These are phyloP conservation scores for Nissolia schottii DNA, from an alignment of 306 rosid species.

Conservation along the genomic window DNA sequence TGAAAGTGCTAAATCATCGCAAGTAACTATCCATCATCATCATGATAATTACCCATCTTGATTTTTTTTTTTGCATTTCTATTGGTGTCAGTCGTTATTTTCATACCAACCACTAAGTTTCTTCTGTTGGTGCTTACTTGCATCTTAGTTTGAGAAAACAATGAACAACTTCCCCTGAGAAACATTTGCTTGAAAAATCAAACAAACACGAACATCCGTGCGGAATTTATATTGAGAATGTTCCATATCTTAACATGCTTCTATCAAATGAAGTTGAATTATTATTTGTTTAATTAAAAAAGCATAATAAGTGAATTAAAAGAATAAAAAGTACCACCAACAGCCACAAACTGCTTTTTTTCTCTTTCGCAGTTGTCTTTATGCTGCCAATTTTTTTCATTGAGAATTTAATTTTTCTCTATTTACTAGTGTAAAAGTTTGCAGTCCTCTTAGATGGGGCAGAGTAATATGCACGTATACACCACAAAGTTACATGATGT, in stretches of 20 bases:
- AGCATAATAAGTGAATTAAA: neutral
- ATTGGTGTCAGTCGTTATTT: too few relatives aligned
- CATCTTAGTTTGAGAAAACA: too few relatives aligned
- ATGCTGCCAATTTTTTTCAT: neutral
- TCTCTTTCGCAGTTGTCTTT: neutral
- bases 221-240: neutral
- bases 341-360: neutral
- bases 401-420: too few relatives aligned
- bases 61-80: too few relatives aligned
- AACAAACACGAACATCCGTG: neutral
- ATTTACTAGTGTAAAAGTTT: too few relatives aligned
- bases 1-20: too few relatives aligned
- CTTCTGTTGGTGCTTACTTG: too few relatives aligned
- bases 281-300: neutral
- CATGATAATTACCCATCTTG: too few relatives aligned
- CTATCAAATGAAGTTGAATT: neutral
- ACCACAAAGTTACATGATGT: neutral
- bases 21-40: too few relatives aligned
- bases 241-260: neutral
- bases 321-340: neutral
- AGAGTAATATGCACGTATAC: neutral
- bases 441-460: neutral
- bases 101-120: too few relatives aligned
- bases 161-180: too few relatives aligned
- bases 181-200: too few relatives aligned